Percentiles rank a stretch among this genome's conserved stretches.
Conservation (phyloP, 2,329 filamentous ascomycete genomes). For the Trichoderma asperellum region DNA sequence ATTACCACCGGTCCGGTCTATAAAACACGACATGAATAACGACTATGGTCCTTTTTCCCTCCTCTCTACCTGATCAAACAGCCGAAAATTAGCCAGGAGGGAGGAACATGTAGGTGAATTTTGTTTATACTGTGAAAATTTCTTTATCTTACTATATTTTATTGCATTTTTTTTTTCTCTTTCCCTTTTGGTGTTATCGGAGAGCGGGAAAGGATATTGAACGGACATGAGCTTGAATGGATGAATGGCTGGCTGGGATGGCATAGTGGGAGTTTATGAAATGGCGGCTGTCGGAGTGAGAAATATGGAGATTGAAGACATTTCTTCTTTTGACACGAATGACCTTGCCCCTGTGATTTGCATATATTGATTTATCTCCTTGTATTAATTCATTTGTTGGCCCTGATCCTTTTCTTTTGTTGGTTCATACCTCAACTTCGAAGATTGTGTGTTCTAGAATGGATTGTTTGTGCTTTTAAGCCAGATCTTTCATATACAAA, state of each 20-base stretch:
- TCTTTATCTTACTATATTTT: background rate
- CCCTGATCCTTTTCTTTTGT: background rate
- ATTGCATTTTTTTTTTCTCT: background rate
- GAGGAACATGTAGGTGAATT: background rate
- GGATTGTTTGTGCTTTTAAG: background rate
- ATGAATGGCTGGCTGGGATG: background rate
- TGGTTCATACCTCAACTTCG: background rate
- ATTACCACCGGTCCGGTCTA: background rate
- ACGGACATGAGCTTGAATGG: slow-evolving; percentile 1
- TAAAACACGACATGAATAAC: background rate
- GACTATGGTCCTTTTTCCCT: background rate
- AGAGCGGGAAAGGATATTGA: slow-evolving; percentile 8
- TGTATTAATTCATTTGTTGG: background rate
- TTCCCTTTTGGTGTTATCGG: background rate
- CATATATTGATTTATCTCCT: background rate
- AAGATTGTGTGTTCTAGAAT: too few relatives aligned
- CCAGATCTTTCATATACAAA: background rate
- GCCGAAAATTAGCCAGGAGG: background rate
- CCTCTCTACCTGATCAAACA: too few relatives aligned
- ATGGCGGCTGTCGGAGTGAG: background rate
- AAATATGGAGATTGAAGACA: background rate
- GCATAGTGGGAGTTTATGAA: slow-evolving; percentile 12
- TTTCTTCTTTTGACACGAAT: background rate
- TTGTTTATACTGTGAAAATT: slow-evolving; percentile 5
- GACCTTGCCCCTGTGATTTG: background rate